Base-by-base conservation (phyloP, 2,329 filamentous ascomycete species). In the Westerdykella ornata region DNA sequence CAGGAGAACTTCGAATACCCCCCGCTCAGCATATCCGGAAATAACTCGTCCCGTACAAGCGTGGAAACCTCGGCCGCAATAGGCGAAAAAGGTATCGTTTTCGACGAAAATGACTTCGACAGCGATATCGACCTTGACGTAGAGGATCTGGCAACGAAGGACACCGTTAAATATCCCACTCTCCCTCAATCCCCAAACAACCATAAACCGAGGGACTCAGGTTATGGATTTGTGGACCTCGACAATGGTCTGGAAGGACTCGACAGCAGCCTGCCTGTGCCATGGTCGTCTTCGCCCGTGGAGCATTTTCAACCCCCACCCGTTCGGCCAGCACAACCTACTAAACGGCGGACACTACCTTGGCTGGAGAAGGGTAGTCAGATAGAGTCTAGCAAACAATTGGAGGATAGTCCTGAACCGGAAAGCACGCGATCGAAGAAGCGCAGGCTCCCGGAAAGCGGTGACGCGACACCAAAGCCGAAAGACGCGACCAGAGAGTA, bases 101-200 rank as follows among this genome's bases (percentile, higher is more conserved):
- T 88, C 48, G 78, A 81, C 45, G 85, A 88, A 47, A 82, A 90
- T 53, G 89, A 95, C 58, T 92, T 94, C 51, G 87, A 88, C 54
- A 85, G 90, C 59, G 88, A 95, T 52, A 76, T 82, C 15, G 78
- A 88, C 41, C 71, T 94, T 17, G 85, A 88, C 47, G 76, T 81
- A 38, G 75, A 85, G 44, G 74, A 79, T 44, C 79, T 81, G 0
- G 65, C 71, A 1, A 70, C 75, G 2, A 71, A 69, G 49, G 59
- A 54, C 30, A 61, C 62, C 2, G 60, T 72, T 15, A 56, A 52
- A 18, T 72, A 73, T 38, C 69, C 71, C 1, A 60, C 57, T 9
- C 56, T 71, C 13, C 62, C 68, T 5, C 31, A 43, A 4, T 41
- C 40, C 1, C 37, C 44, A 5, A 46, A 48, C 2, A 36, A 37